Percentiles rank a stretch among this genome's conserved stretches.
Conservation (phyloP, 2,329 filamentous ascomycete species). For the Trichoderma oligosporum region DNA sequence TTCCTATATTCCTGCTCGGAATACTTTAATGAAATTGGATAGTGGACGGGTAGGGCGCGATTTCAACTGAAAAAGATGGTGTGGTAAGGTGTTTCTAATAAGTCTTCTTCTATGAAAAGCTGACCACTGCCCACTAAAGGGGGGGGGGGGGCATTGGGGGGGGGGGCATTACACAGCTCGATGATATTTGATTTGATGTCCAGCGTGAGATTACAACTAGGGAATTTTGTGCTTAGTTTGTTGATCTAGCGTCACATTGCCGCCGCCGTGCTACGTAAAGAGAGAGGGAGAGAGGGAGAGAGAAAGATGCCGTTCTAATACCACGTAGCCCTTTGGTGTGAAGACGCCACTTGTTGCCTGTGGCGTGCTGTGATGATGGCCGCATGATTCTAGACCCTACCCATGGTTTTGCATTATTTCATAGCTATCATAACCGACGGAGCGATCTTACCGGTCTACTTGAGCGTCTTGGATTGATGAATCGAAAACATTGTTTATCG, state of each 20-base stretch:
- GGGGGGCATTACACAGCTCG: background rate
- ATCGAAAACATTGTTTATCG: conserved; percentile 18
- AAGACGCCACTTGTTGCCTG: background rate
- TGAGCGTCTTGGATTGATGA: conserved; percentile 5
- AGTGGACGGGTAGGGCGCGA: no score
- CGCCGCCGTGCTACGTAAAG: no score
- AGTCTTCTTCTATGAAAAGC: no score
- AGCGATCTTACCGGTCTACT: background rate
- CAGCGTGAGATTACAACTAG: background rate
- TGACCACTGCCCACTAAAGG: no score
- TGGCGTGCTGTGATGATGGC: background rate
- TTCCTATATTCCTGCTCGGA: no score
- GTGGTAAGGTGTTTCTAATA: no score
- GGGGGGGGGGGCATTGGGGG: no score
- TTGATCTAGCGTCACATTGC: background rate
- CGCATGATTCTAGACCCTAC: background rate
- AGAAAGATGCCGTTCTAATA: background rate
- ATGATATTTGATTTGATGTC: background rate
- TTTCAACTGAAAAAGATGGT: no score
- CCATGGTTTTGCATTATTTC: background rate
- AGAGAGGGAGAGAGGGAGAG: background rate
- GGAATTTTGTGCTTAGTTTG: background rate
- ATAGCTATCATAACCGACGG: background rate
- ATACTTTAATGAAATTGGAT: no score
- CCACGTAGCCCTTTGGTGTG: background rate